Percentiles rank a stretch among this genome's conserved stretches.
Conservation (phyloP, 2,329 filamentous ascomycete species). For the Penicillium janthinellum region DNA sequence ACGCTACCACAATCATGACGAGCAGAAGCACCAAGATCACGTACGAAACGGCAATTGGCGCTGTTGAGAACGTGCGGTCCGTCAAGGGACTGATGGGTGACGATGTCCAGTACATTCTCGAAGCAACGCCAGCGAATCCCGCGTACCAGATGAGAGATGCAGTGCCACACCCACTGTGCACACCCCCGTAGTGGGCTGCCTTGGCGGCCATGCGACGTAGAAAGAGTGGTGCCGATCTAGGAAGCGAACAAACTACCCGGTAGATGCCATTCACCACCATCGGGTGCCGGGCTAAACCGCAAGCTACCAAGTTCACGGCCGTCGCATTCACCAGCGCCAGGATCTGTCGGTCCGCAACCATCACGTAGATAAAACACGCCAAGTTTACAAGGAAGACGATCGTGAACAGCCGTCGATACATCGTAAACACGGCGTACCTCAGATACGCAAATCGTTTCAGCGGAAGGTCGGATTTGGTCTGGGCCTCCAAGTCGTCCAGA, state of each 20-base stretch:
- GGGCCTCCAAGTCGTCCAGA: conserved; percentile 16
- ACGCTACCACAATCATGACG: conserved; percentile 63
- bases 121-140: conserved; percentile 36
- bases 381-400: conserved; percentile 44
- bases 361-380: conserved; percentile 39
- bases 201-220: conserved; percentile 50
- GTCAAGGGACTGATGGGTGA: conserved; percentile 18
- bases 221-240: conserved; percentile 47
- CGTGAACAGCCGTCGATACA: conserved; percentile 47
- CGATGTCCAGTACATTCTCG: conserved; percentile 31
- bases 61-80: conserved; percentile 24
- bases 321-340: conserved; percentile 45
- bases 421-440: conserved; percentile 20
- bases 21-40: conserved; percentile 60
- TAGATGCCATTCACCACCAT: conserved; percentile 56
- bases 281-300: conserved; percentile 54
- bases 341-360: conserved; percentile 38
- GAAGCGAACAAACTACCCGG: conserved; percentile 46
- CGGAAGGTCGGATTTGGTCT: conserved; percentile 7
- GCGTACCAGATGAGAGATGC: conserved; percentile 52
- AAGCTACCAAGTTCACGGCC: conserved; percentile 49
- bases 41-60: conserved; percentile 57
- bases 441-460: conserved; percentile 16
- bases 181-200: conserved; percentile 57
- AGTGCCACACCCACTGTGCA: conserved; percentile 54